phyloP scores from a whole-genome alignment of 371 early-diverging fungal species.

The Mucor plumbeus region DNA sequence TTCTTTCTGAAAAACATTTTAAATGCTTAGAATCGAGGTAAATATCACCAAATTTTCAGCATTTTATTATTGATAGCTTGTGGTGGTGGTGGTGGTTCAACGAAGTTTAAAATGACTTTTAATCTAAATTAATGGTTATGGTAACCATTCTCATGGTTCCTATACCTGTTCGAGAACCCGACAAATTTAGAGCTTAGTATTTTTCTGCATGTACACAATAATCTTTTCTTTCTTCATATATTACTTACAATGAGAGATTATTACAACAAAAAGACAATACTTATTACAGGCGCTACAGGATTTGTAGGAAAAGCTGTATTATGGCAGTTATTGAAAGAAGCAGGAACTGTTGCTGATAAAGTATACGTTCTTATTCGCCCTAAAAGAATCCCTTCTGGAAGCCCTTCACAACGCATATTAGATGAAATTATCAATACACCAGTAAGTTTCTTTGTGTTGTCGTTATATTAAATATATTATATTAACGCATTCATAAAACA shows the following conservation, averaged over 20 bases:
- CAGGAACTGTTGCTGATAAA: conserved; percentile 27
- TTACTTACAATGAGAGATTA: conserved; percentile 17
- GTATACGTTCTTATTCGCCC: conserved; percentile 38
- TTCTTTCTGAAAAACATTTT: no score
- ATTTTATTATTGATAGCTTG: no score
- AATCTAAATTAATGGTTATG: not conserved
- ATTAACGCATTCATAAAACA: not conserved
- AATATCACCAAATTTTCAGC: no score
- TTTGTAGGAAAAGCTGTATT: conserved; percentile 61
- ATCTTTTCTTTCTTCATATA: not conserved
- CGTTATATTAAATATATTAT: no score
- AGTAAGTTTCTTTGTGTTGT: conserved; percentile 15
- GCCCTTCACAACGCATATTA: conserved; percentile 32
- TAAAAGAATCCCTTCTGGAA: conserved; percentile 31
- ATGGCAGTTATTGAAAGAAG: conserved; percentile 43
- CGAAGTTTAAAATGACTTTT: not conserved
- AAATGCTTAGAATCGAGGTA: no score
- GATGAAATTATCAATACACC: conserved; percentile 32
- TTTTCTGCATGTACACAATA: conserved; percentile 3
- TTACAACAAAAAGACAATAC: conserved; percentile 35
- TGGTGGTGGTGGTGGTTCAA: not conserved
- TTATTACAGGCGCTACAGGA: conserved; percentile 61
- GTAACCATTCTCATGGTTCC: conserved; percentile 2
- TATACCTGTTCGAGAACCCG: conserved; percentile 1
- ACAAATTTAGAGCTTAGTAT: not conserved